A percentile compares a stretch with the other conserved stretches of the same genome.
phyloP scores from a whole-genome alignment of 192 early-diverging fungal genomes.

The Coemansia sp. region DNA sequence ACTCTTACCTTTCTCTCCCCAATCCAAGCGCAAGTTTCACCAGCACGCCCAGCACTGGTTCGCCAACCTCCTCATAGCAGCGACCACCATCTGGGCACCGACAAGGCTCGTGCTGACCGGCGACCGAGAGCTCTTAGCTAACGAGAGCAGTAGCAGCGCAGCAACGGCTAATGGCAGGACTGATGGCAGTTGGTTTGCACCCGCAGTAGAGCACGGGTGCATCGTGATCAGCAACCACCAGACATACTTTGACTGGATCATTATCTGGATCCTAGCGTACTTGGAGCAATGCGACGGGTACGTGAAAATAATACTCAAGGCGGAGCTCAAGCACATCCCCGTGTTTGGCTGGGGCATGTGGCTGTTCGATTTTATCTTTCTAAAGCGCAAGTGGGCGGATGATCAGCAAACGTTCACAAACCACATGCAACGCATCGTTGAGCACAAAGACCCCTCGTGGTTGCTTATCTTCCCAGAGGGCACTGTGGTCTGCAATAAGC shows the following conservation, averaged over 20 bases:
- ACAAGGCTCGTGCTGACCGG: slow-evolving; percentile 52
- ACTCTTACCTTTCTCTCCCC: slow-evolving; percentile 25
- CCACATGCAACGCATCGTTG: slow-evolving; percentile 58
- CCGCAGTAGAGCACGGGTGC: slow-evolving; percentile 42
- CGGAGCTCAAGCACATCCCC: slow-evolving; percentile 76
- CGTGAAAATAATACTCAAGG: slow-evolving; percentile 90
- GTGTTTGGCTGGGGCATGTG: slow-evolving; percentile 88
- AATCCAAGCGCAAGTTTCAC: slow-evolving; percentile 41
- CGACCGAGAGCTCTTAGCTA: slow-evolving; percentile 29
- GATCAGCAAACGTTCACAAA: slow-evolving; percentile 64
- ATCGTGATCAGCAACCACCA: slow-evolving; percentile 52
- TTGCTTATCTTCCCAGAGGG: slow-evolving; percentile 96
- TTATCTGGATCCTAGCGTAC: slow-evolving; percentile 60
- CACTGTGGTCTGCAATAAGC: slow-evolving; percentile 80
- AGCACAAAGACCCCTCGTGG: slow-evolving; percentile 73
- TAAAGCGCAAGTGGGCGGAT: slow-evolving; percentile 81
- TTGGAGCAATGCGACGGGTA: slow-evolving; percentile 70
- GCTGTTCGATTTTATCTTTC: slow-evolving; percentile 92
- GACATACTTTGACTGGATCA: slow-evolving; percentile 56
- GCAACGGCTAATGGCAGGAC: slow-evolving; percentile 21
- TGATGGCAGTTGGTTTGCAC: slow-evolving; percentile 30
- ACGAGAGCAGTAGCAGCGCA: slow-evolving; percentile 21
- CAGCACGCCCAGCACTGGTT: slow-evolving; percentile 56
- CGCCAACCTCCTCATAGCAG: slow-evolving; percentile 31
- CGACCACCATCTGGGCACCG: slow-evolving; percentile 47